These are phyloP conservation scores for Xylariaceae sp. DNA, from an alignment of 2,329 filamentous ascomycete genomes.

Conservation along the genomic window DNA sequence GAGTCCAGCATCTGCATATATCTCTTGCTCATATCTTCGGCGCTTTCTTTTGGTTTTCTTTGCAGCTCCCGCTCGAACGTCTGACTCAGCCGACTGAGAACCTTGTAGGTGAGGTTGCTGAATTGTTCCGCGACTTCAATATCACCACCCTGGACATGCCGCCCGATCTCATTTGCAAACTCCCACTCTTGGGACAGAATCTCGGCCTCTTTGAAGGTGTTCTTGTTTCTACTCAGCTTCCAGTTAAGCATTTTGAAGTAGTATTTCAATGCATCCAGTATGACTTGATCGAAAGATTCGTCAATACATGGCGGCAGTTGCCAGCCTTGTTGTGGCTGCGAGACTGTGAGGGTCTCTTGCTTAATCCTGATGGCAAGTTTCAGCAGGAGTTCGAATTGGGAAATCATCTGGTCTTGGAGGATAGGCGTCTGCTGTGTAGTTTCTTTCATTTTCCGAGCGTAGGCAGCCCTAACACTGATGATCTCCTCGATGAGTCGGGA, in stretches of 20 bases:
- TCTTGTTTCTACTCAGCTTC: constrained; percentile 96
- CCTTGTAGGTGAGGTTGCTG: constrained; percentile 88
- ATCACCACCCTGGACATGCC: constrained; percentile 87
- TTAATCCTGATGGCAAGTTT: constrained; percentile 92
- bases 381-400: constrained; percentile 90
- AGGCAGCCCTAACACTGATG: constrained; percentile 84
- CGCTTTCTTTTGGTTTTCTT: constrained; percentile 76
- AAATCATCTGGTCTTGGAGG: constrained; percentile 97
- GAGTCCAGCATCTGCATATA: constrained; percentile 96
- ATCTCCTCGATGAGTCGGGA: constrained; percentile 95
- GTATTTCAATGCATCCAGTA: constrained; percentile 89
- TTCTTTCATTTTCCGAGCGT: constrained; percentile 93
- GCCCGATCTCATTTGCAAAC: constrained; percentile 90
- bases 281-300: constrained; percentile 88
- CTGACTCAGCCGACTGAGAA: constrained; percentile 77
- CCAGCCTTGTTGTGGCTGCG: constrained; percentile 86
- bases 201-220: constrained; percentile 98
- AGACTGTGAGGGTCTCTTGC: constrained; percentile 77
- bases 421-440: constrained; percentile 86
- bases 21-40: constrained; percentile 88
- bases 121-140: constrained; percentile 98
- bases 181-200: constrained; percentile 97
- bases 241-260: constrained; percentile 99
- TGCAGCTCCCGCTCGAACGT: constrained; percentile 92
- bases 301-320: constrained; percentile 94